A percentile compares a stretch with the other conserved stretches of the same genome.
Evolutionary conservation across 2,329 filamentous ascomycete genomes (phyloP).

Genomic region (Pseudovirgaria hyperparasitica): DNA sequence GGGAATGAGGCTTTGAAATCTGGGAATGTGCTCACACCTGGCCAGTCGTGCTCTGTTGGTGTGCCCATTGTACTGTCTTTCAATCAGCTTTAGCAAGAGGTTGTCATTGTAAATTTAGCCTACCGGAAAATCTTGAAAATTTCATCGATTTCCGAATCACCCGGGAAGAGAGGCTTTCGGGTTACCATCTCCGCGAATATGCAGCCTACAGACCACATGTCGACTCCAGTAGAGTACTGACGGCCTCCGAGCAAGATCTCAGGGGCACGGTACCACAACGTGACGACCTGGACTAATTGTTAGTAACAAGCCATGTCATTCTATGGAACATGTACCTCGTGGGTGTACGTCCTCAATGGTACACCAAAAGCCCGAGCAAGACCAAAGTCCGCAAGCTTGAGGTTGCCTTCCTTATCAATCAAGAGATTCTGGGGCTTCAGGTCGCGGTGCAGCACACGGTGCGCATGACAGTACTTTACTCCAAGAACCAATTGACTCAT

Average conservation of each 20-base stretch:
- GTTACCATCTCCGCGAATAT: slow-evolving; percentile 98
- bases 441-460: slow-evolving; percentile 77
- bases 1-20: slow-evolving; percentile 90
- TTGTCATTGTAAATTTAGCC: slow-evolving; percentile 11
- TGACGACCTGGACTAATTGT: slow-evolving; percentile 55
- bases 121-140: slow-evolving; percentile 93
- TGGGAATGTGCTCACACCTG: slow-evolving; percentile 85
- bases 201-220: slow-evolving; percentile 92
- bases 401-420: slow-evolving; percentile 74
- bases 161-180: slow-evolving; percentile 80
- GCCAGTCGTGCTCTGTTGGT: slow-evolving; percentile 70
- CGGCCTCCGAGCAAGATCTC: slow-evolving; percentile 84
- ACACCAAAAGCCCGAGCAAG: slow-evolving; percentile 84
- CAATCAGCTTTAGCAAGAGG: slow-evolving; percentile 6
- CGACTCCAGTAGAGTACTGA: slow-evolving; percentile 86
- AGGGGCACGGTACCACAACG: slow-evolving; percentile 82
- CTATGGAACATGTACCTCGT: slow-evolving; percentile 46
- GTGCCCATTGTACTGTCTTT: slow-evolving; percentile 53
- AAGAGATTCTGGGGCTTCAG: slow-evolving; percentile 84
- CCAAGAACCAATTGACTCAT: slow-evolving; percentile 81
- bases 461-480: slow-evolving; percentile 77
- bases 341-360: slow-evolving; percentile 80
- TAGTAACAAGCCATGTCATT: slow-evolving; percentile 3
- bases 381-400: slow-evolving; percentile 85
- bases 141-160: slow-evolving; percentile 86